A percentile compares a stretch with the other conserved stretches of the same genome.
Evolutionary conservation across 495 filamentous ascomycete genomes (phyloP).

Genomic region (Neurospora discreta): DNA sequence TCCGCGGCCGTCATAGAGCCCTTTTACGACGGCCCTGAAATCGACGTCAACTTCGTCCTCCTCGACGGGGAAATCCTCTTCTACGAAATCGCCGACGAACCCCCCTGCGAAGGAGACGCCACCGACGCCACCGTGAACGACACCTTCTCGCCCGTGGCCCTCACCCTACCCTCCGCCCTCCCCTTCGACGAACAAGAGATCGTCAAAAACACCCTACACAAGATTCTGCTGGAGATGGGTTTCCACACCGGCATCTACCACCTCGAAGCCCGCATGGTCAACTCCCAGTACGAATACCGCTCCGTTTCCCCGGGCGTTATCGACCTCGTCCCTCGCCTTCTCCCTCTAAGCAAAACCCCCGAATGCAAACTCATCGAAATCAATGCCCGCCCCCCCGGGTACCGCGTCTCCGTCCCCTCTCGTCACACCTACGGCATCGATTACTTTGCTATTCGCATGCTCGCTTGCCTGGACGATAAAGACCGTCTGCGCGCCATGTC

Average conservation of each 20-base stretch:
- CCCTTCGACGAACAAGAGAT: conserved; percentile 23
- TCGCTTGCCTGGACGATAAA: conserved; percentile 20
- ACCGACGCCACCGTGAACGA: conserved; percentile 9
- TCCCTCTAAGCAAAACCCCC: neutral
- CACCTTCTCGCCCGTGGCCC: conserved; percentile 28
- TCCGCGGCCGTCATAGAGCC: conserved; percentile 21
- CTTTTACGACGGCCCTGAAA: conserved; percentile 35
- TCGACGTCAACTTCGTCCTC: conserved; percentile 43
- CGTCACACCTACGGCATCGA: conserved; percentile 31
- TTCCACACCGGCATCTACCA: conserved; percentile 24
- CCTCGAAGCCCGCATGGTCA: conserved; percentile 21
- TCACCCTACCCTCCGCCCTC: conserved; percentile 30
- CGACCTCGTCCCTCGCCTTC: conserved; percentile 4
- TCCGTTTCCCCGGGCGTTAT: conserved; percentile 6
- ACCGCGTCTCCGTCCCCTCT: conserved; percentile 14
- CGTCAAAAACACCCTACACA: conserved; percentile 16
- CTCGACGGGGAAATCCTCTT: conserved; percentile 39
- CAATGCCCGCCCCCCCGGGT: conserved; percentile 29
- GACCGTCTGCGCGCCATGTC: conserved; percentile 14
- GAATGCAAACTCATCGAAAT: conserved; percentile 28
- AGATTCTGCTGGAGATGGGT: conserved; percentile 22
- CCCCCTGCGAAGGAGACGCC: conserved; percentile 35
- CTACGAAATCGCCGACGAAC: conserved; percentile 40
- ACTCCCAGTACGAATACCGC: conserved; percentile 21
- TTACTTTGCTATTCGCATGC: conserved; percentile 24